Conservation (phyloP, 257 asterid genomes). For the Eucommia ulmoides region DNA sequence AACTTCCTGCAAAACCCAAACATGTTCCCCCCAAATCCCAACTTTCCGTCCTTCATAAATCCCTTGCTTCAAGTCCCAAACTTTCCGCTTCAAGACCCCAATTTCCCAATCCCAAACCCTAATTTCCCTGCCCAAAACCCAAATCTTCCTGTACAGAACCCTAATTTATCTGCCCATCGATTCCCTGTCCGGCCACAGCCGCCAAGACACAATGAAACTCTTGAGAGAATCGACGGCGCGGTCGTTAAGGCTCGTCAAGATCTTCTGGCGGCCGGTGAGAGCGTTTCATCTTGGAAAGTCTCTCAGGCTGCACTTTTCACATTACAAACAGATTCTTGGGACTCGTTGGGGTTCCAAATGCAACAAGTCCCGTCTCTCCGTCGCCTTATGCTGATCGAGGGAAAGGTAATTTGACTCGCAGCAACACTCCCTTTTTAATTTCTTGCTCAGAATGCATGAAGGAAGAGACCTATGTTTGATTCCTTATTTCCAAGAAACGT, state of each 20-base stretch:
- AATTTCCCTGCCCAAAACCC: constrained; percentile 19
- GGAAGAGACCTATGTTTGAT: no score
- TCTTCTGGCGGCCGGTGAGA: constrained; percentile 28
- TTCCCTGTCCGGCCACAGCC: constrained; percentile 4
- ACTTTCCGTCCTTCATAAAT: constrained; percentile 17
- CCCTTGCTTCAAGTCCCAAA: constrained; percentile 14
- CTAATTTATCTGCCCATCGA: constrained; percentile 14
- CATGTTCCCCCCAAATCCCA: constrained; percentile 11
- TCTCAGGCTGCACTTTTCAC: constrained; percentile 57
- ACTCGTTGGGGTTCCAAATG: constrained; percentile 64
- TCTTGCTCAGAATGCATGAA: no score
- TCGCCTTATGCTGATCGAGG: constrained; percentile 42
- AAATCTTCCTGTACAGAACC: constrained; percentile 12
- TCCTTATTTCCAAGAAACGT: no score
- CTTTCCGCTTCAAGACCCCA: constrained; percentile 37
- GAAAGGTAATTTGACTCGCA: constrained; percentile 51
- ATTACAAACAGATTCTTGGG: constrained; percentile 68
- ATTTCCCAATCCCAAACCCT: constrained; percentile 13
- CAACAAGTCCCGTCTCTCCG: constrained; percentile 73
- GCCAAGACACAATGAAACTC: constrained; percentile 12
- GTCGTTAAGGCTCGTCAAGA: constrained; percentile 39
- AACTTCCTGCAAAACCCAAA: constrained; percentile 13
- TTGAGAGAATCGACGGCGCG: constrained; percentile 47
- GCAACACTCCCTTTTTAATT: no score
- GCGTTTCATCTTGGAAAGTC: constrained; percentile 72